phyloP scores from a whole-genome alignment of 2,329 filamentous ascomycete species.

The Penicillium sp. region DNA sequence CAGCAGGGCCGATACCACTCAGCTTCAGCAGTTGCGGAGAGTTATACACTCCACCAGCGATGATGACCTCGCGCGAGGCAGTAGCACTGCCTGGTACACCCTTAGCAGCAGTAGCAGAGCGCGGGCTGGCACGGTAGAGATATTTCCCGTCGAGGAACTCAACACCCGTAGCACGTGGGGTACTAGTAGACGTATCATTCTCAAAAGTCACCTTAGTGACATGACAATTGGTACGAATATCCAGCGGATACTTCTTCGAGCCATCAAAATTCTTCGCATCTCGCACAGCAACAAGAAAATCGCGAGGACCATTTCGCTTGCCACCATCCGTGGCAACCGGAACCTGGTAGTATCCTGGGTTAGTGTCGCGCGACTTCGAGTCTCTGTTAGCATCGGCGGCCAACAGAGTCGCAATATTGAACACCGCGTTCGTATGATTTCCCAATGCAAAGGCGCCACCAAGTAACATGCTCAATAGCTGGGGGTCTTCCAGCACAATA shows the following conservation, averaged over 20 bases:
- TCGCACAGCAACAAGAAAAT: constrained; percentile 43
- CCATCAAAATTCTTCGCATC: constrained; percentile 36
- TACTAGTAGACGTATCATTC: constrained; percentile 28
- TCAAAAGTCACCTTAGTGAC: constrained; percentile 57
- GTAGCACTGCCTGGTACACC: constrained; percentile 50
- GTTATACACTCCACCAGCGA: constrained; percentile 65
- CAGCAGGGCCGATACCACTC: constrained; percentile 65
- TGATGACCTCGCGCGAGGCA: constrained; percentile 55
- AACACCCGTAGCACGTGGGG: constrained; percentile 56
- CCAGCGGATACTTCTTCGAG: constrained; percentile 59
- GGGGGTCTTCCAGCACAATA: constrained; percentile 58
- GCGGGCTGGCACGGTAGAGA: constrained; percentile 56
- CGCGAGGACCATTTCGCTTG: constrained; percentile 46
- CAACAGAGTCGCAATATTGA: constrained; percentile 55
- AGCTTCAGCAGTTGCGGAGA: constrained; percentile 70
- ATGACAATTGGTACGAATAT: constrained; percentile 57
- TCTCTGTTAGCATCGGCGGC: constrained; percentile 60
- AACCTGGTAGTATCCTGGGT: constrained; percentile 62
- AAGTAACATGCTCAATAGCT: constrained; percentile 60
- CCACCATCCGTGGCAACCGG: constrained; percentile 53
- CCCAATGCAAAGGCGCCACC: constrained; percentile 61
- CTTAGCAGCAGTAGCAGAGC: constrained; percentile 27
- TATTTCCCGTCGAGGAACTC: constrained; percentile 56
- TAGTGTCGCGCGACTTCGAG: constrained; percentile 52
- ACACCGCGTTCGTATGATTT: constrained; percentile 49